A percentile compares a stretch with the other conserved stretches of the same genome.
phyloP scores from a whole-genome alignment of 2,329 filamentous ascomycete species.

The Hymenoscyphus fraxineus region DNA sequence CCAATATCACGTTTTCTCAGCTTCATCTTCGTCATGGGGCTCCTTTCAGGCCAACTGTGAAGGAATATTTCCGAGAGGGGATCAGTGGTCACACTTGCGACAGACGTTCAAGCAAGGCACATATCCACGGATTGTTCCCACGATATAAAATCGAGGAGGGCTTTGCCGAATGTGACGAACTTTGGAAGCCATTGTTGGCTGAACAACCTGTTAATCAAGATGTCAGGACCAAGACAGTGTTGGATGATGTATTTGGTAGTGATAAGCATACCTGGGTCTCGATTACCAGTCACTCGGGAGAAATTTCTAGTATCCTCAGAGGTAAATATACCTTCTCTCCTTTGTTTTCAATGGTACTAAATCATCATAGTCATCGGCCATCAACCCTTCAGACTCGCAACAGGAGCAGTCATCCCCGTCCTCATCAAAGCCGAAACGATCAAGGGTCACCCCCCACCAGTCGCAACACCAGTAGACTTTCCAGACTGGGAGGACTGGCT shows the following conservation, averaged over 20 bases:
- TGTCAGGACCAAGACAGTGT: constrained; percentile 44
- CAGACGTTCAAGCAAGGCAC: constrained; percentile 51
- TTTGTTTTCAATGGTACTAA: not conserved
- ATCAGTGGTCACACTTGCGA: constrained; percentile 69
- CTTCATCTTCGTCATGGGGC: constrained; percentile 48
- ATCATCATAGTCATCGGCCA: constrained; percentile 49
- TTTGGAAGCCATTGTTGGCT: constrained; percentile 42
- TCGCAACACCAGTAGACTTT: constrained; percentile 21
- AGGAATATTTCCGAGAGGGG: constrained; percentile 62
- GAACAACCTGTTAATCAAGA: constrained; percentile 47
- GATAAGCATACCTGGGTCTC: constrained; percentile 55
- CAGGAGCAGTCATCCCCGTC: constrained; percentile 65
- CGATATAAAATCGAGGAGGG: constrained; percentile 54
- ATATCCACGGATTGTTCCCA: constrained; percentile 51
- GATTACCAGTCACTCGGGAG: constrained; percentile 58
- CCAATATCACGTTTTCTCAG: constrained; percentile 55
- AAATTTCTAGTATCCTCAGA: constrained; percentile 49
- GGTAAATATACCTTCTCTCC: constrained; percentile 18
- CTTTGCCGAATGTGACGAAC: constrained; percentile 54
- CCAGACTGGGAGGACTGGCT: constrained; percentile 14
- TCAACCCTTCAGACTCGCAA: constrained; percentile 54
- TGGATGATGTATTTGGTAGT: constrained; percentile 54
- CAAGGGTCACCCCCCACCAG: constrained; percentile 10
- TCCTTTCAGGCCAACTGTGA: constrained; percentile 56
- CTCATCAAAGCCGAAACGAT: constrained; percentile 56